phyloP scores from a whole-genome alignment of 2,329 filamentous ascomycete genomes.

The Pochonia chlamydosporia region DNA sequence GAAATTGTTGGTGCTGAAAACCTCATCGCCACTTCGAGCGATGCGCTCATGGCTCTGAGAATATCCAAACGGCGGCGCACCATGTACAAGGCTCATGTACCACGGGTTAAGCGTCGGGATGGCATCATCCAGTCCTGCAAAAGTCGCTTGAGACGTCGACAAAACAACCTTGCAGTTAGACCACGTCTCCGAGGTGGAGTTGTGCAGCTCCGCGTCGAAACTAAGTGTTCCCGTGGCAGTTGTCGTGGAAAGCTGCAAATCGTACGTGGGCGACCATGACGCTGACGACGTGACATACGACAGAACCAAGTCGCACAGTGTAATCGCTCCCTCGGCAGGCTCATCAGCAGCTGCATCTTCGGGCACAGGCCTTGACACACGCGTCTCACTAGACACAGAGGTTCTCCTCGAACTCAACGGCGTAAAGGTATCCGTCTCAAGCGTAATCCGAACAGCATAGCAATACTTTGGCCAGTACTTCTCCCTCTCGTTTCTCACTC shows the following conservation, averaged over 20 bases:
- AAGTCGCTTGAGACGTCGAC: conserved; percentile 57
- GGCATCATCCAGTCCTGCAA: conserved; percentile 47
- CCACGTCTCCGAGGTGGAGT: conserved; percentile 60
- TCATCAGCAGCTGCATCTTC: conserved; percentile 13
- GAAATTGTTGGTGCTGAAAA: conserved; percentile 23
- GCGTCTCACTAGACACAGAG: conserved; percentile 48
- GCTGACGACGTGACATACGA: conserved; percentile 54
- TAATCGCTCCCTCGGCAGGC: conserved; percentile 8
- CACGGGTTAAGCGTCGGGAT: conserved; percentile 52
- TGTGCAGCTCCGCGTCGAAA: conserved; percentile 58
- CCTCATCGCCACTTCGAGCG: conserved; percentile 34
- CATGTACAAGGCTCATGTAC: conserved; percentile 44
- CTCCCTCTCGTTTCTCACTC: conserved; percentile 36
- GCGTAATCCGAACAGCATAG: conserved; percentile 41
- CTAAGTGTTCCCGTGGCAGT: conserved; percentile 45
- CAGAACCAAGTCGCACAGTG: conserved; percentile 42
- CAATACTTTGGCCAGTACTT: conserved; percentile 43
- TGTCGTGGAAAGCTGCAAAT: conserved; percentile 54
- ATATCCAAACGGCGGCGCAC: conserved; percentile 7
- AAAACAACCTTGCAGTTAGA: conserved; percentile 52
- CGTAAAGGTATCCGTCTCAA: conserved; percentile 38
- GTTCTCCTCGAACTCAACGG: conserved; percentile 41
- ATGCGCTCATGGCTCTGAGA: conserved; percentile 17
- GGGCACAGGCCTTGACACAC: conserved; percentile 29
- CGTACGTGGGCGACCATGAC: conserved; percentile 56